A percentile compares a stretch with the other conserved stretches of the same genome.
These are phyloP conservation scores for Mytilinidion resinicola DNA, from an alignment of 495 filamentous ascomycete species.

Conservation along the genomic window DNA sequence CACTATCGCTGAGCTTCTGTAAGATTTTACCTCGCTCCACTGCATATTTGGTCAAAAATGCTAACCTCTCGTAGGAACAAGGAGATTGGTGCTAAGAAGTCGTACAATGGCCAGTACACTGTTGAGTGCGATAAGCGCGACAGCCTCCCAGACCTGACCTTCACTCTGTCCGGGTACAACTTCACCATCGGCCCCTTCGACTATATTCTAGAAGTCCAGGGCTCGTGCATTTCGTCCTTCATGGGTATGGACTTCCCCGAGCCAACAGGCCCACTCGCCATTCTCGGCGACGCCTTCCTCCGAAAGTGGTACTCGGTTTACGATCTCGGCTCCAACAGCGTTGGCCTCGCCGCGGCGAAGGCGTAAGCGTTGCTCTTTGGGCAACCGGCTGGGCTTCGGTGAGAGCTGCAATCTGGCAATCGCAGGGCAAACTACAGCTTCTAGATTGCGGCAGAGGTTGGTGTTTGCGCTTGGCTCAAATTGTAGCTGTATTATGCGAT, in stretches of 20 bases:
- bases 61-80: conserved; percentile 56
- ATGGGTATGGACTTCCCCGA: conserved; percentile 97
- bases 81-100: conserved; percentile 97
- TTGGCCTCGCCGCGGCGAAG: conserved; percentile 84
- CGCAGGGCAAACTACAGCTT: too few relatives aligned
- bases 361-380: conserved; percentile 9
- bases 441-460: neutral
- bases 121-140: conserved; percentile 83
- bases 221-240: conserved; percentile 93
- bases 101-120: conserved; percentile 88
- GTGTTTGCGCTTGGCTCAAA: conserved; percentile 5
- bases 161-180: conserved; percentile 79
- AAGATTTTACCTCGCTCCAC: conserved; percentile 28
- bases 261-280: conserved; percentile 86
- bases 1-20: conserved; percentile 88
- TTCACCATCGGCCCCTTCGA: conserved; percentile 86
- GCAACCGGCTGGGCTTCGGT: too few relatives aligned
- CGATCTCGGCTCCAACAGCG: conserved; percentile 74
- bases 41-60: neutral
- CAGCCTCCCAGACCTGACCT: conserved; percentile 77
- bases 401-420: too few relatives aligned
- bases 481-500: conserved; percentile 8
- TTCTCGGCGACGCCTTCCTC: conserved; percentile 96
- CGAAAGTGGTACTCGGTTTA: conserved; percentile 97
- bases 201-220: conserved; percentile 93